phyloP scores from a whole-genome alignment of 169 alveolate genomes.

The Babesia microti region DNA sequence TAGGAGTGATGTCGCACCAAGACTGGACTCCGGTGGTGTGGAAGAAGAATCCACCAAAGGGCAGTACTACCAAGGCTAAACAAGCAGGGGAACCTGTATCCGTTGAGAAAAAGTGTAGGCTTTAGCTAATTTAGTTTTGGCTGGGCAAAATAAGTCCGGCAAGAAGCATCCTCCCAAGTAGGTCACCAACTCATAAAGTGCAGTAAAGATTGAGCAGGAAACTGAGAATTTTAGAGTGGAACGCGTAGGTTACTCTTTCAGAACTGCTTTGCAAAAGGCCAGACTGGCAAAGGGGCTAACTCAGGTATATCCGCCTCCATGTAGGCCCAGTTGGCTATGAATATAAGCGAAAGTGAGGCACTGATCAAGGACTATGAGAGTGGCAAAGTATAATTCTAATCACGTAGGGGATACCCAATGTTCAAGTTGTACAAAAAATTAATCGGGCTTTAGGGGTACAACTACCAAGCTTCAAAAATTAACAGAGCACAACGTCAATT shows the following conservation, averaged over 20 bases:
- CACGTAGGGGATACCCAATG: slow-evolving; percentile 55
- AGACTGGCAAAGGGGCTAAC: slow-evolving; percentile 42
- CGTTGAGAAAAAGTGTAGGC: slow-evolving; percentile 41
- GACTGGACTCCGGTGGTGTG: slow-evolving; percentile 53
- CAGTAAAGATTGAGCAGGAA: slow-evolving; percentile 60
- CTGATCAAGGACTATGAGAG: slow-evolving; percentile 58
- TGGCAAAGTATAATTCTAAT: slow-evolving; percentile 37
- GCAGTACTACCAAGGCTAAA: slow-evolving; percentile 41
- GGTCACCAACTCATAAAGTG: slow-evolving; percentile 35
- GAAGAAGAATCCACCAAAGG: slow-evolving; percentile 40
- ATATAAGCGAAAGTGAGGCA: slow-evolving; percentile 48
- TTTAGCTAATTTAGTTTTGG: slow-evolving; percentile 19
- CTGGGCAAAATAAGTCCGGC: slow-evolving; percentile 46
- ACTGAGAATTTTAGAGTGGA: slow-evolving; percentile 55
- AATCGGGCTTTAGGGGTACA: slow-evolving; percentile 51
- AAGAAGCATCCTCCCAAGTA: slow-evolving; percentile 27
- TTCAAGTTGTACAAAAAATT: slow-evolving; percentile 47
- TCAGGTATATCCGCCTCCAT: slow-evolving; percentile 16
- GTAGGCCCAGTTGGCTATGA: slow-evolving; percentile 50
- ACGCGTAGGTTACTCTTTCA: slow-evolving; percentile 51
- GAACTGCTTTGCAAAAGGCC: slow-evolving; percentile 62
- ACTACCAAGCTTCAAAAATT: slow-evolving; percentile 44
- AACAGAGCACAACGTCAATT: slow-evolving; percentile 9
- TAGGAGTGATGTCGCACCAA: slow-evolving; percentile 35
- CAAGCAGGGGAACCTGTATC: slow-evolving; percentile 30